Conservation (phyloP, 2,329 filamentous ascomycete genomes). For the Ascosphaera pollenicola region DNA sequence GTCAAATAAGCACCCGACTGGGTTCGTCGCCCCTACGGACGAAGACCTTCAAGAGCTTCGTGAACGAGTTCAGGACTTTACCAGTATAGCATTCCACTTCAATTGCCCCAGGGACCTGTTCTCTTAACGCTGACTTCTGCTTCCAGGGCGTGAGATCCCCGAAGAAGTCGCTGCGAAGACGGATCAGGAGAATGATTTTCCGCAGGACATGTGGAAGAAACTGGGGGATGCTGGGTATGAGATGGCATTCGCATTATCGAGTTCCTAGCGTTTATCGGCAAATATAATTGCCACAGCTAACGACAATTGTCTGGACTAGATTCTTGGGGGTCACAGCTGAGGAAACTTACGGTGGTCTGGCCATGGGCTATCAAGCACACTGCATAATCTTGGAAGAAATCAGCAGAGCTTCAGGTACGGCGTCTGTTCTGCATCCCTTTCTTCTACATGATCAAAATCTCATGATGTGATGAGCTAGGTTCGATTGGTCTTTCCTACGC, state of each 20-base stretch:
- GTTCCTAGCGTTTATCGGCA: too few relatives aligned
- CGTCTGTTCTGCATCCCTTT: conserved; percentile 9
- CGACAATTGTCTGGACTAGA: conserved; percentile 11
- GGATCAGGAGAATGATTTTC: conserved; percentile 77
- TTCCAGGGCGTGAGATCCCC: conserved; percentile 52
- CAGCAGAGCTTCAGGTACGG: conserved; percentile 51
- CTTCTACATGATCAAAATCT: conserved; percentile 2
- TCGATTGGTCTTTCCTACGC: conserved; percentile 82
- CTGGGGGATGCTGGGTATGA: conserved; percentile 59
- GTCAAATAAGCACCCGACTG: conserved; percentile 36
- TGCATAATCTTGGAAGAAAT: conserved; percentile 92
- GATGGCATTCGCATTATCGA: not conserved
- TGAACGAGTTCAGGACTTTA: conserved; percentile 72
- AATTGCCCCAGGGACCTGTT: not conserved
- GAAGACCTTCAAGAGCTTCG: conserved; percentile 61
- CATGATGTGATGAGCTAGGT: conserved; percentile 7
- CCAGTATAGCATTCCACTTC: conserved; percentile 20
- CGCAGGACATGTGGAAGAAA: conserved; percentile 79
- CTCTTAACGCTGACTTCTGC: not conserved
- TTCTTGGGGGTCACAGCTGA: conserved; percentile 86
- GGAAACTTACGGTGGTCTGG: conserved; percentile 73
- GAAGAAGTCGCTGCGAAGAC: conserved; percentile 61
- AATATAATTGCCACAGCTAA: too few relatives aligned
- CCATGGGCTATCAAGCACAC: conserved; percentile 91
- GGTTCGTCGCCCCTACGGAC: conserved; percentile 42